Percentiles rank a stretch among this genome's conserved stretches.
Evolutionary conservation across 1,139 yeast species (phyloP).

Genomic region (Geotrichum cucujoidarum): DNA sequence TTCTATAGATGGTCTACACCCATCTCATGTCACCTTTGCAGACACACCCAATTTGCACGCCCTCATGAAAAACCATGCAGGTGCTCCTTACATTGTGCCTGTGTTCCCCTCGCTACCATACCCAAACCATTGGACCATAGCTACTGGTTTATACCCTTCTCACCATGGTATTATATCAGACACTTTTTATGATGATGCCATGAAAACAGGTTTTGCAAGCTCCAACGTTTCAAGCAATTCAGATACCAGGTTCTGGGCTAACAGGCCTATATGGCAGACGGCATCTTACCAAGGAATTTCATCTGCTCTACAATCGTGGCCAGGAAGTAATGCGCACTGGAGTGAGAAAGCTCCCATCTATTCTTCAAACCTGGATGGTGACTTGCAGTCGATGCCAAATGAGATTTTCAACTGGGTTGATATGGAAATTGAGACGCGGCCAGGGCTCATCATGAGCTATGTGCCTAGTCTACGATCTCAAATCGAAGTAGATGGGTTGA

Average conservation of each 20-base stretch:
- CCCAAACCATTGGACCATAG: constrained; percentile 88
- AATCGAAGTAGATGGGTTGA: constrained; percentile 69
- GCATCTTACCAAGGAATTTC: constrained; percentile 58
- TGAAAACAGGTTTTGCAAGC: constrained; percentile 52
- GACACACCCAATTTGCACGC: constrained; percentile 67
- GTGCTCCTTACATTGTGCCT: constrained; percentile 81
- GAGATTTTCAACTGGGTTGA: constrained; percentile 67
- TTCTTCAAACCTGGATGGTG: constrained; percentile 59
- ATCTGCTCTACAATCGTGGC: constrained; percentile 94
- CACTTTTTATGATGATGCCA: constrained; percentile 62
- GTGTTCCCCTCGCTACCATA: constrained; percentile 85
- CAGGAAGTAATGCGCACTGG: constrained; percentile 75
- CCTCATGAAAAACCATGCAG: constrained; percentile 50
- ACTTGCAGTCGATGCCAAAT: constrained; percentile 51
- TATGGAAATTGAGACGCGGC: constrained; percentile 46
- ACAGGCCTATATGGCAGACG: constrained; percentile 84
- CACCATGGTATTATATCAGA: constrained; percentile 87
- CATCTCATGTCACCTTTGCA: constrained; percentile 65
- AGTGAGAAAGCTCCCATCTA: constrained; percentile 36
- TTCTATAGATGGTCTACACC: constrained; percentile 86
- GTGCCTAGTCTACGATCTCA: constrained; percentile 74
- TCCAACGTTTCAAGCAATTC: constrained; percentile 55
- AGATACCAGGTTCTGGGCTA: constrained; percentile 75
- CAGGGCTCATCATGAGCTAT: constrained; percentile 73
- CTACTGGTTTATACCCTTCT: constrained; percentile 78